phyloP scores from a whole-genome alignment of 2,329 filamentous ascomycete genomes.

The Thielaviopsis populi region DNA sequence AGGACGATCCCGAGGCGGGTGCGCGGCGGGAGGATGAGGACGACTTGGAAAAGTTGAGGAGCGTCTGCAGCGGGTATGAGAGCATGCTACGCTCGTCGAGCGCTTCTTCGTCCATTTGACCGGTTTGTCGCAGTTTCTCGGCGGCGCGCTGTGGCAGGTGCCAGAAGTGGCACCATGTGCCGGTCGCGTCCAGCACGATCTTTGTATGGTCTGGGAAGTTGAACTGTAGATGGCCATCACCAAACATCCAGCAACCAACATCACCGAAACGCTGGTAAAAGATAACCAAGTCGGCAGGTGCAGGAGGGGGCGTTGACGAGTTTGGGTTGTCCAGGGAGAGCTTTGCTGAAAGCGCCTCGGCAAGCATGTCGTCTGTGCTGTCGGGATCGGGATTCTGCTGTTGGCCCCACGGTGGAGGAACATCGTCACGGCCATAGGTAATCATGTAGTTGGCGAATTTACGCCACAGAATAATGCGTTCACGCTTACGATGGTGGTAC shows the following conservation, averaged over 20 bases:
- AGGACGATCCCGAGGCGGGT: neutral
- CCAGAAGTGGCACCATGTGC: conserved; percentile 64
- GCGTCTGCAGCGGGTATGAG: conserved; percentile 55
- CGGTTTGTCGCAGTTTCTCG: conserved; percentile 45
- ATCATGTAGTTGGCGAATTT: conserved; percentile 65
- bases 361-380: conserved; percentile 11
- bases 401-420: conserved; percentile 24
- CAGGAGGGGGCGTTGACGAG: conserved; percentile 20
- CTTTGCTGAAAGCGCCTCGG: conserved; percentile 9
- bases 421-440: conserved; percentile 56
- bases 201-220: conserved; percentile 86
- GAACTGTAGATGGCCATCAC: conserved; percentile 64
- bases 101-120: conserved; percentile 54
- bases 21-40: conserved; percentile 26
- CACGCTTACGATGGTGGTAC: conserved; percentile 50
- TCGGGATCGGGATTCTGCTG: conserved; percentile 3
- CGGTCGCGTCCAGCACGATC: conserved; percentile 59
- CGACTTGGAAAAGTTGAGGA: conserved; percentile 51
- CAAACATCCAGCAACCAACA: conserved; percentile 69
- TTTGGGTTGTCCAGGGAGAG: conserved; percentile 8
- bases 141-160: conserved; percentile 59
- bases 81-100: conserved; percentile 56
- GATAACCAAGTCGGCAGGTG: conserved; percentile 46
- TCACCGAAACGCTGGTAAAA: conserved; percentile 73
- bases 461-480: conserved; percentile 54